Conservation (phyloP, 2,329 filamentous ascomycete species). For the Stagonosporopsis rhizophila region DNA sequence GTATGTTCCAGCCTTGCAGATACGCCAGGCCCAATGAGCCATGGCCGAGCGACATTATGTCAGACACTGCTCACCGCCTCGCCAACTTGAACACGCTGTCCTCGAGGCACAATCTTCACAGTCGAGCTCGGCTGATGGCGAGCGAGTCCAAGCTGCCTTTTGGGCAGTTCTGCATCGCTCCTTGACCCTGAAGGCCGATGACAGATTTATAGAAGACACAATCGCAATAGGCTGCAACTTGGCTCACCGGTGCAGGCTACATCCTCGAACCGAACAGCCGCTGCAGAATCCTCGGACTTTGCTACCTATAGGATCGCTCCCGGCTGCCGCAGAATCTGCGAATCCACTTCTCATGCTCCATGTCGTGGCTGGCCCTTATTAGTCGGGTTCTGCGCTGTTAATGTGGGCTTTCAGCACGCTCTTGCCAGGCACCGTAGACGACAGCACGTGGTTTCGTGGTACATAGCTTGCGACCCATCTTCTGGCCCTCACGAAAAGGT, state of each 20-base stretch:
- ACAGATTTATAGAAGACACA: conserved; percentile 15
- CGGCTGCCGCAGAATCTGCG: conserved; percentile 24
- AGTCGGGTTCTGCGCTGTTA: conserved; percentile 26
- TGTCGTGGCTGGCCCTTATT: conserved; percentile 44
- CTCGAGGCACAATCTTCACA: background rate
- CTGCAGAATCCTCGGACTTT: conserved; percentile 14
- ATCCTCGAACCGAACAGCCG: conserved; percentile 32
- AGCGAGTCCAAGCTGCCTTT: conserved; percentile 8
- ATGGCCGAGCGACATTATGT: conserved; percentile 7
- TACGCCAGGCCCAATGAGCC: conserved; percentile 12
- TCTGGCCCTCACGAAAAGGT: background rate
- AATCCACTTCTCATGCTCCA: conserved; percentile 23
- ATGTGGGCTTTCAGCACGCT: conserved; percentile 16
- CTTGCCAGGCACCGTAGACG: conserved; percentile 28
- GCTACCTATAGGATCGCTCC: conserved; percentile 35
- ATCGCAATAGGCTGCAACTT: conserved; percentile 17
- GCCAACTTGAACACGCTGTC: conserved; percentile 6
- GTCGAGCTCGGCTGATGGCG: conserved; percentile 1
- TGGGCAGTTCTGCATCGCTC: conserved; percentile 39
- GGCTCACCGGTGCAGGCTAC: conserved; percentile 27
- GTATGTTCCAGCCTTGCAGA: conserved; percentile 9
- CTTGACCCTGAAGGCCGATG: conserved; percentile 11
- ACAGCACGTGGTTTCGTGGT: conserved; percentile 35
- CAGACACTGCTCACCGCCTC: conserved; percentile 34
- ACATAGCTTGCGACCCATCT: conserved; percentile 20